These are phyloP conservation scores for Alternaria sp. DNA, from an alignment of 2,329 filamentous ascomycete genomes.

Conservation along the genomic window DNA sequence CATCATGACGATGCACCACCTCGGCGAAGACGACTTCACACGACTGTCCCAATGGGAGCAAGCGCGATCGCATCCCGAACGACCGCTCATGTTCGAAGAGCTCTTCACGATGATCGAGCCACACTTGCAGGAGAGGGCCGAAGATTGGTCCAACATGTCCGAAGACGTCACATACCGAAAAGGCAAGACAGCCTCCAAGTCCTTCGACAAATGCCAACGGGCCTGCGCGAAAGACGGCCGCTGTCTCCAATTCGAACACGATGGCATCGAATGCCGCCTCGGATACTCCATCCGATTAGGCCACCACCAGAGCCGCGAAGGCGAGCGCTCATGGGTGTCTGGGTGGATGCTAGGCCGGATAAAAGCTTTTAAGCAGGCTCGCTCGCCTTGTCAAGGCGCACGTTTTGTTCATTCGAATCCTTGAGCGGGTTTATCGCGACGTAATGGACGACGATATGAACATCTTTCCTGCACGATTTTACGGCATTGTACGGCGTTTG, in stretches of 20 bases:
- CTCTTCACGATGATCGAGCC: constrained; percentile 41
- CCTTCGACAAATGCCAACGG: constrained; percentile 34
- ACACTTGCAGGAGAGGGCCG: constrained; percentile 24
- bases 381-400: constrained; percentile 39
- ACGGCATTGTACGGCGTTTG: constrained; percentile 42
- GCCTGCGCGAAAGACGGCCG: constrained; percentile 37
- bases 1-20: constrained; percentile 49
- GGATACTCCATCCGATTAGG: constrained; percentile 39
- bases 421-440: constrained; percentile 11
- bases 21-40: constrained; percentile 38
- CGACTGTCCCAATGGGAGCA: constrained; percentile 36
- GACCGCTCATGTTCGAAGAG: constrained; percentile 43
- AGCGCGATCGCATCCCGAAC: constrained; percentile 25
- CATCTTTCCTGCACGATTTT: constrained; percentile 25
- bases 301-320: constrained; percentile 28
- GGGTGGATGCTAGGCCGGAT: constrained; percentile 44
- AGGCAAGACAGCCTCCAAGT: constrained; percentile 25
- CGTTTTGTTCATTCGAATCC: constrained; percentile 45
- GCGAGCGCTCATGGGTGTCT: constrained; percentile 31
- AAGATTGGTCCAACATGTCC: constrained; percentile 46
- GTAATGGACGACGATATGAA: constrained; percentile 20
- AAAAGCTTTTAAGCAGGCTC: constrained; percentile 34
- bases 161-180: constrained; percentile 33
- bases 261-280: constrained; percentile 36
- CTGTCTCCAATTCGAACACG: constrained; percentile 44